Evolutionary conservation across 2,329 filamentous ascomycete genomes (phyloP).

Genomic region (Botryotinia calthae): DNA sequence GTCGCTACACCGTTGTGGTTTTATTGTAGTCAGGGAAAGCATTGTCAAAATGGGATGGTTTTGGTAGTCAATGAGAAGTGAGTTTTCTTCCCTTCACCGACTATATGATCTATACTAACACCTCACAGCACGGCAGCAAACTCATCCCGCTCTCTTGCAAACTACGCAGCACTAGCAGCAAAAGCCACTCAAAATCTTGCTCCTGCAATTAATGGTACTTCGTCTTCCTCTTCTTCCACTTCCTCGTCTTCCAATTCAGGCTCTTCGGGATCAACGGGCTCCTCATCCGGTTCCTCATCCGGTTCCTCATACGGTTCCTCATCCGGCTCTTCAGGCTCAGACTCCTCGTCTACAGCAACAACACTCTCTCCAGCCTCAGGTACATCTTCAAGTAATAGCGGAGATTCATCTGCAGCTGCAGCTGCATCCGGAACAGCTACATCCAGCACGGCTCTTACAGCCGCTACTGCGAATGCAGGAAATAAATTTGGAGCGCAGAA

Average conservation of each 20-base stretch:
- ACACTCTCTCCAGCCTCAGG: not conserved
- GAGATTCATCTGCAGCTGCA: not conserved
- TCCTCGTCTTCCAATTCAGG: slow-evolving; percentile 9
- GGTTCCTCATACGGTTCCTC: slow-evolving; percentile 11
- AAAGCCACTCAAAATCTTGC: slow-evolving; percentile 43
- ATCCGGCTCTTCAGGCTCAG: not conserved
- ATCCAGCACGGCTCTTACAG: slow-evolving; percentile 14
- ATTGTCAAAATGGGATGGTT: slow-evolving; percentile 57
- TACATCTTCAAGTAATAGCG: not conserved
- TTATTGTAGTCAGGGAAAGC: slow-evolving; percentile 71
- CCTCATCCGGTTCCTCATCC: slow-evolving; percentile 2
- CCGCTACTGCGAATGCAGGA: slow-evolving; percentile 3
- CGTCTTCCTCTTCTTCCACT: slow-evolving; percentile 11
- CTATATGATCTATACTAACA: slow-evolving; percentile 1
- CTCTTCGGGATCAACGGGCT: not conserved
- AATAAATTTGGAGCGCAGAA: not conserved
- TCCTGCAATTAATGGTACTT: slow-evolving; percentile 32
- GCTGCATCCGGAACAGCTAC: not conserved
- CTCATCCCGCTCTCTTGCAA: slow-evolving; percentile 49
- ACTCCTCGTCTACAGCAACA: not conserved
- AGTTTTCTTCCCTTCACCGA: slow-evolving; percentile 24
- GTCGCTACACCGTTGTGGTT: slow-evolving; percentile 72
- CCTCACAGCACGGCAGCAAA: slow-evolving; percentile 44
- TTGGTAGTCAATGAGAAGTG: slow-evolving; percentile 53
- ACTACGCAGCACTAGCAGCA: slow-evolving; percentile 40